Conservation (phyloP, 2,329 filamentous ascomycete genomes). For the Cladophialophora exuberans region DNA sequence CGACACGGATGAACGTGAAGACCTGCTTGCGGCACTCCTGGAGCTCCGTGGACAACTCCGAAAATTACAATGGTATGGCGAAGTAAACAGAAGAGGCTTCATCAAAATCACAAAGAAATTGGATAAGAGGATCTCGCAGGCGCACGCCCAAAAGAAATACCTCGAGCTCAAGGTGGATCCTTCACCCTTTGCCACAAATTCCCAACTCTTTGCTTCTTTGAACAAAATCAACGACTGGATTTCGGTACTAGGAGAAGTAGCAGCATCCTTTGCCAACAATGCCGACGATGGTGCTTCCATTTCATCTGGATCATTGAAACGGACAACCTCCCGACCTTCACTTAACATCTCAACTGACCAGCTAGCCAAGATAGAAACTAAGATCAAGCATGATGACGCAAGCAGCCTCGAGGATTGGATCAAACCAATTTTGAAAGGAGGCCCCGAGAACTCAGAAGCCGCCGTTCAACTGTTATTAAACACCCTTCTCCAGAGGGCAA, state of each 20-base stretch:
- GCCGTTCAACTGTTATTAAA: slow-evolving; percentile 42
- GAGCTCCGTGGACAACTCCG: slow-evolving; percentile 85
- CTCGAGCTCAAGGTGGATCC: slow-evolving; percentile 89
- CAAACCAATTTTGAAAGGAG: slow-evolving; percentile 9
- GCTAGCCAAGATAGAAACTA: slow-evolving; percentile 72
- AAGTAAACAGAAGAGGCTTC: slow-evolving; percentile 93
- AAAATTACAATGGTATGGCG: slow-evolving; percentile 96
- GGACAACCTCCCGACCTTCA: slow-evolving; percentile 74
- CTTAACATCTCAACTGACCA: slow-evolving; percentile 70
- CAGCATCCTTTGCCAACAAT: slow-evolving; percentile 63
- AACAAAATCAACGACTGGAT: slow-evolving; percentile 88
- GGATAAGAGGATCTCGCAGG: slow-evolving; percentile 85
- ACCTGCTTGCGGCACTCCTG: slow-evolving; percentile 85
- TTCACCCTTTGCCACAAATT: slow-evolving; percentile 81
- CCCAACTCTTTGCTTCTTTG: slow-evolving; percentile 60
- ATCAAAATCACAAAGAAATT: slow-evolving; percentile 99
- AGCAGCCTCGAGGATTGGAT: slow-evolving; percentile 41
- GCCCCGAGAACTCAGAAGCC: slow-evolving; percentile 26
- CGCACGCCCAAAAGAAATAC: slow-evolving; percentile 80
- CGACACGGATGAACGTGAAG: slow-evolving; percentile 86
- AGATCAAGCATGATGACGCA: slow-evolving; percentile 70
- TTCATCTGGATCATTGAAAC: slow-evolving; percentile 71
- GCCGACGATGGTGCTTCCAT: slow-evolving; percentile 29
- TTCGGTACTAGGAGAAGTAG: slow-evolving; percentile 74
- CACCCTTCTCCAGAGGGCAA: slow-evolving; percentile 53